Percentiles rank a stretch among this genome's conserved stretches.
These are phyloP conservation scores for Avena sativa DNA, from an alignment of 176 grass and related monocot species.

Conservation along the genomic window DNA sequence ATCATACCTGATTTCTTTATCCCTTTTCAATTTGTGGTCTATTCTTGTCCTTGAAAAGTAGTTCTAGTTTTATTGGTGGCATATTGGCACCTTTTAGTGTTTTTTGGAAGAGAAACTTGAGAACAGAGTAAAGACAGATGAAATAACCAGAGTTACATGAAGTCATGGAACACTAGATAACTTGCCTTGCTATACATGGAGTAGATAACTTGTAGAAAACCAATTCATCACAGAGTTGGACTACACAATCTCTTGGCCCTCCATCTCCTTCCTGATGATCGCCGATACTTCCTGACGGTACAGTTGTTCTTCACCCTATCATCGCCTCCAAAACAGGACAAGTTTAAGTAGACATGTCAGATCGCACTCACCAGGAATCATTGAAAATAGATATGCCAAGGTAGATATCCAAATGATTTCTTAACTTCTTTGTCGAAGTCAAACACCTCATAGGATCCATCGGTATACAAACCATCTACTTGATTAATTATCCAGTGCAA, in stretches of 20 bases:
- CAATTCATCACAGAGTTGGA: slow-evolving; percentile 61
- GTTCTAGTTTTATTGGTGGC: no score
- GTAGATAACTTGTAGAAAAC: slow-evolving; percentile 46
- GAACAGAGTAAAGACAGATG: no score
- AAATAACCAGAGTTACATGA: no score
- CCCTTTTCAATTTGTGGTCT: no score
- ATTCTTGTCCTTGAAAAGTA: no score
- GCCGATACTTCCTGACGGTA: slow-evolving; percentile 41
- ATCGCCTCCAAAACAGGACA: slow-evolving; percentile 63
- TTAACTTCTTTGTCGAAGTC: slow-evolving; percentile 71
- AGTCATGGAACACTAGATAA: no score
- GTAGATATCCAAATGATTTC: slow-evolving; percentile 56
- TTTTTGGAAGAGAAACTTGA: no score
- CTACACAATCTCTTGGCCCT: slow-evolving; percentile 57
- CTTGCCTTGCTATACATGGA: no score
- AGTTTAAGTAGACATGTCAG: slow-evolving; percentile 67
- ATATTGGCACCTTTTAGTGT: no score
- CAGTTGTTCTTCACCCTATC: slow-evolving; percentile 55
- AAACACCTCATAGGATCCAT: slow-evolving; percentile 57
- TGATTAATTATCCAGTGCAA: slow-evolving; percentile 52
- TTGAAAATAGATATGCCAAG: slow-evolving; percentile 71
- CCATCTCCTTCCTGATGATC: slow-evolving; percentile 43
- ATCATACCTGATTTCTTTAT: no score
- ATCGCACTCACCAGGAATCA: slow-evolving; percentile 49
- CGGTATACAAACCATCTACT: slow-evolving; percentile 57